These are phyloP conservation scores for Phytophthora uliginosa DNA, from an alignment of 352 stramenopile genomes.

Conservation along the genomic window DNA sequence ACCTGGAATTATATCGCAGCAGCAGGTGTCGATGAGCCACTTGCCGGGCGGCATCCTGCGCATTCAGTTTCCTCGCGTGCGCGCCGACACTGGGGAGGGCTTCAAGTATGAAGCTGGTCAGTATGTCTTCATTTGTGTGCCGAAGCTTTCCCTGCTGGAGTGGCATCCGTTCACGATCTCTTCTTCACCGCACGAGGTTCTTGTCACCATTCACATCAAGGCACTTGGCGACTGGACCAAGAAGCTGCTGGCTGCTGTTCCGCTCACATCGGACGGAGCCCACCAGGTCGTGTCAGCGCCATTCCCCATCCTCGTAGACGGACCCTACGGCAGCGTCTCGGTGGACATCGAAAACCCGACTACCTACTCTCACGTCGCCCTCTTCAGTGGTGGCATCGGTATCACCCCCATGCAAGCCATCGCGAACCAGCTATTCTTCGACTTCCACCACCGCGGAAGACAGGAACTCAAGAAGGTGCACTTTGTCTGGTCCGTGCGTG, in stretches of 20 bases:
- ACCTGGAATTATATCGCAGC: conserved; percentile 20
- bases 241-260: conserved; percentile 35
- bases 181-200: conserved; percentile 59
- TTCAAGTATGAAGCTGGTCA: conserved; percentile 54
- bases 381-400: conserved; percentile 56
- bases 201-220: conserved; percentile 68
- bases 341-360: conserved; percentile 46
- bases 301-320: conserved; percentile 47
- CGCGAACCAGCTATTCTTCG: conserved; percentile 39
- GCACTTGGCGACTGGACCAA: conserved; percentile 66
- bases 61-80: conserved; percentile 46
- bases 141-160: conserved; percentile 55
- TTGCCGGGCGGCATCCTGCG: conserved; percentile 34
- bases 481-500: conserved; percentile 53
- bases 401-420: conserved; percentile 54
- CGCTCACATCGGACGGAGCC: not conserved
- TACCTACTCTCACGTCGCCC: conserved; percentile 49
- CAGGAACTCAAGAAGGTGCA: conserved; percentile 38
- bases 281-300: not conserved
- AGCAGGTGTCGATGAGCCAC: conserved; percentile 21
- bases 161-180: conserved; percentile 92
- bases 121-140: conserved; percentile 85
- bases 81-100: conserved; percentile 26
- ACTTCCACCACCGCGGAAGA: not conserved
- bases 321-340: conserved; percentile 49